Evolutionary conservation across 2,329 filamentous ascomycete species (phyloP).

Genomic region (Grosmannia clavigera): DNA sequence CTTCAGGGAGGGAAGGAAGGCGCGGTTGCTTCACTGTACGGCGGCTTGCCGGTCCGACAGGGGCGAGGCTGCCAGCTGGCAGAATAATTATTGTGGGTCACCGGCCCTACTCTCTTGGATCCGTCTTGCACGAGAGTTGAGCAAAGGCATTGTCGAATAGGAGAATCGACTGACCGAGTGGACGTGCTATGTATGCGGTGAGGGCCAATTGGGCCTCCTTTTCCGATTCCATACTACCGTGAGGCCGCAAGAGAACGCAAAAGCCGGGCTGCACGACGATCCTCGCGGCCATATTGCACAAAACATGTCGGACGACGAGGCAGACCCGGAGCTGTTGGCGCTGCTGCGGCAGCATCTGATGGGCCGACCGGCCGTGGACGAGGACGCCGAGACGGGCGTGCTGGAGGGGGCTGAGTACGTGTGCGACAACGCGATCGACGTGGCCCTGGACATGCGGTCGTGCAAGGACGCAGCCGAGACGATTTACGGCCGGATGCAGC

Average conservation of each 20-base stretch:
- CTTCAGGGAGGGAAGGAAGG: not conserved
- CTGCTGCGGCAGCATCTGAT: conserved; percentile 72
- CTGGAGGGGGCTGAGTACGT: conserved; percentile 74
- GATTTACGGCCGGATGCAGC: conserved; percentile 73
- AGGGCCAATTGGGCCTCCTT: not conserved
- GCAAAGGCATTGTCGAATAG: not conserved
- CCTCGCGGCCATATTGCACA: not conserved
- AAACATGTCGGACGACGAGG: conserved; percentile 80
- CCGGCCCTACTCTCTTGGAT: not conserved
- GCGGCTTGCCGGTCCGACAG: not conserved
- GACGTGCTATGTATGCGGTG: not conserved
- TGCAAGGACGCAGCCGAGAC: conserved; percentile 70
- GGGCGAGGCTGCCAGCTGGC: not conserved
- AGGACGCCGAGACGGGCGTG: conserved; percentile 66
- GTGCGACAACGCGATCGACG: conserved; percentile 86
- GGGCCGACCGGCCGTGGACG: conserved; percentile 39
- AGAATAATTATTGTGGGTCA: not conserved
- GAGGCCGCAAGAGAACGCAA: no score
- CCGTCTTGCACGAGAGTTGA: no score
- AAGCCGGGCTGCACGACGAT: no score
- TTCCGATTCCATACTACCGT: not conserved
- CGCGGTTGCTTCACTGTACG: not conserved
- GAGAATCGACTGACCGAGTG: not conserved
- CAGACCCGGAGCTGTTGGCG: conserved; percentile 75
- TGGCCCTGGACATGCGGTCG: conserved; percentile 71